These are phyloP conservation scores for Entonaema liquescens DNA, from an alignment of 495 filamentous ascomycete genomes.

Conservation along the genomic window DNA sequence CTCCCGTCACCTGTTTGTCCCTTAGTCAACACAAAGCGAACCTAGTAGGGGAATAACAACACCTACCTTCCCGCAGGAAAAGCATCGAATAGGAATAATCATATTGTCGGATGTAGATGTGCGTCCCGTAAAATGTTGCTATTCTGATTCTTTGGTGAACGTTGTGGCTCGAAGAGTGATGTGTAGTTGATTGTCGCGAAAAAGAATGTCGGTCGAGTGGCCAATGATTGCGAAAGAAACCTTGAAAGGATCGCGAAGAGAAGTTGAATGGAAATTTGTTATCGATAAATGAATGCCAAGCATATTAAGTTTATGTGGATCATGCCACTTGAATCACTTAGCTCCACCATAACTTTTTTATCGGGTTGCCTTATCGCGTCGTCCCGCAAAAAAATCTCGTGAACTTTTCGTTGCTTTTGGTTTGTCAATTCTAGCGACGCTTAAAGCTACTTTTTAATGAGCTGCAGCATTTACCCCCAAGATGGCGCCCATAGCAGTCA, in stretches of 20 bases:
- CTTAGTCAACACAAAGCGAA: slow-evolving; percentile 23
- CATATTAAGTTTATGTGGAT: not conserved
- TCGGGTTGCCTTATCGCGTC: slow-evolving; percentile 36
- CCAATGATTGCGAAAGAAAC: not conserved
- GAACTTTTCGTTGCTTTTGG: slow-evolving; percentile 33
- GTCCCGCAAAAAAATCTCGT: slow-evolving; percentile 40
- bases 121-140: slow-evolving; percentile 12
- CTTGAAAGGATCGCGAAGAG: not conserved
- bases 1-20: slow-evolving; percentile 79
- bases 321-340: not conserved
- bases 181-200: not conserved
- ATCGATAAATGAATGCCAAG: slow-evolving; percentile 27
- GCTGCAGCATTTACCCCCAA: slow-evolving; percentile 11
- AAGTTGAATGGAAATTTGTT: slow-evolving; percentile 13
- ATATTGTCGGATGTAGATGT: slow-evolving; percentile 60
- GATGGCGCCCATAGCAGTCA: slow-evolving; percentile 31
- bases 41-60: not conserved
- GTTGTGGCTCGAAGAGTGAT: not conserved
- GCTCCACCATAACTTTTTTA: slow-evolving; percentile 28
- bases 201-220: not conserved
- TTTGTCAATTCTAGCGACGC: slow-evolving; percentile 8
- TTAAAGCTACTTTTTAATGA: slow-evolving; percentile 2
- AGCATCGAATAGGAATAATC: slow-evolving; percentile 98
- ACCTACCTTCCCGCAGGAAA: slow-evolving; percentile 95
- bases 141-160: not conserved